These are phyloP conservation scores for Zygotorulaspora mrakii DNA, from an alignment of 1,139 yeast species.

Conservation along the genomic window DNA sequence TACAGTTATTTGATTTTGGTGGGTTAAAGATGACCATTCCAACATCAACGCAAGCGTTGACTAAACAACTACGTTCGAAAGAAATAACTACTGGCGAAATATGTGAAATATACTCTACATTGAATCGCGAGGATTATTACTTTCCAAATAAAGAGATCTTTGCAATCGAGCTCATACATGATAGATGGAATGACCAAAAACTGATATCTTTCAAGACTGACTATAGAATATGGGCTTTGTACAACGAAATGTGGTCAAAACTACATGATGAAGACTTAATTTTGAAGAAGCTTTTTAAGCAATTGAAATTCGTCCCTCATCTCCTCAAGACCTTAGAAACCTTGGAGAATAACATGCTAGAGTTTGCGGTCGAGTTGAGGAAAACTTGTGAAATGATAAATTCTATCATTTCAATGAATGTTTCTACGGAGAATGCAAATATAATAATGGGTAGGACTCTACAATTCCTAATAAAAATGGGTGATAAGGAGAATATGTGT, in stretches of 20 bases:
- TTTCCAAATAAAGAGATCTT: slow-evolving; percentile 63
- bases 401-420: slow-evolving; percentile 26
- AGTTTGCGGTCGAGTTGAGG: slow-evolving; percentile 21
- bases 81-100: slow-evolving; percentile 39
- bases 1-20: too few species aligned
- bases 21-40: slow-evolving; percentile 9
- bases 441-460: slow-evolving; percentile 24
- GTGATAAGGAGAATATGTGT: not conserved
- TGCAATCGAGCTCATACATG: slow-evolving; percentile 62
- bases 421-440: slow-evolving; percentile 26
- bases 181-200: slow-evolving; percentile 54
- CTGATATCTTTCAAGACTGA: slow-evolving; percentile 43
- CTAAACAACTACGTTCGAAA: slow-evolving; percentile 61
- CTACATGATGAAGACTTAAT: slow-evolving; percentile 24
- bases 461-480: slow-evolving; percentile 14
- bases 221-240: slow-evolving; percentile 47
- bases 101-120: slow-evolving; percentile 44
- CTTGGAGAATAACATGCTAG: slow-evolving; percentile 10
- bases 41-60: slow-evolving; percentile 49
- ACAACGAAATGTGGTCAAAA: slow-evolving; percentile 42
- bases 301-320: slow-evolving; percentile 38
- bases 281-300: slow-evolving; percentile 40
- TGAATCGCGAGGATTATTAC: slow-evolving; percentile 44
- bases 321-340: slow-evolving; percentile 19
- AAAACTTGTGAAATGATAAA: slow-evolving; percentile 30